phyloP scores from a whole-genome alignment of 2,329 filamentous ascomycete genomes.

The Penicillium sclerotiorum region DNA sequence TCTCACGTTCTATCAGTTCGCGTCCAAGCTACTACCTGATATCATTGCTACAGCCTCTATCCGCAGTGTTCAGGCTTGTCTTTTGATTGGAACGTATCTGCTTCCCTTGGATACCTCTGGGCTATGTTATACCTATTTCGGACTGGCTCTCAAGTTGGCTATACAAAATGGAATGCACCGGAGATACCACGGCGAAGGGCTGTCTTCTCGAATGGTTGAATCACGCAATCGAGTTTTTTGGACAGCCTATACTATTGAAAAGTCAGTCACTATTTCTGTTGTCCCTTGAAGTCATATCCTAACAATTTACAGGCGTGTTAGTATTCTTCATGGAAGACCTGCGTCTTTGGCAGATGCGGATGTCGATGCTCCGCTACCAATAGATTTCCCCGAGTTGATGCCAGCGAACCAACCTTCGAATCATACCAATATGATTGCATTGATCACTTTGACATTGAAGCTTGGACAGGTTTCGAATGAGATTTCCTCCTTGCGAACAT shows the following conservation, averaged over 20 bases:
- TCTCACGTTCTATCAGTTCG: conserved; percentile 60
- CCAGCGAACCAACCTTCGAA: conserved; percentile 46
- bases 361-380: conserved; percentile 57
- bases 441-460: conserved; percentile 48
- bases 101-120: conserved; percentile 60
- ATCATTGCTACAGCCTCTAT: conserved; percentile 60
- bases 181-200: conserved; percentile 50
- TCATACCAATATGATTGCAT: conserved; percentile 52
- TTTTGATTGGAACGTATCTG: conserved; percentile 59
- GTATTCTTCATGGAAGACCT: conserved; percentile 60
- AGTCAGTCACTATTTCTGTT: conserved; percentile 37
- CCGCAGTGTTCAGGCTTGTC: conserved; percentile 61
- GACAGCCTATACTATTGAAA: conserved; percentile 61
- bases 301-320: conserved; percentile 49
- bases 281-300: conserved; percentile 4
- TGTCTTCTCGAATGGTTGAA: conserved; percentile 54
- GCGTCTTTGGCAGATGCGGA: conserved; percentile 57
- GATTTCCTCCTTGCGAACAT: conserved; percentile 44
- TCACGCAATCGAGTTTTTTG: conserved; percentile 60
- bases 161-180: conserved; percentile 65
- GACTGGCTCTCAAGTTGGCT: conserved; percentile 58
- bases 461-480: conserved; percentile 45
- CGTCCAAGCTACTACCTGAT: conserved; percentile 58
- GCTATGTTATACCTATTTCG: conserved; percentile 60
- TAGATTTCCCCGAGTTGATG: conserved; percentile 50